Conservation (phyloP, 2,329 filamentous ascomycete genomes). For the Fusarium humuli region DNA sequence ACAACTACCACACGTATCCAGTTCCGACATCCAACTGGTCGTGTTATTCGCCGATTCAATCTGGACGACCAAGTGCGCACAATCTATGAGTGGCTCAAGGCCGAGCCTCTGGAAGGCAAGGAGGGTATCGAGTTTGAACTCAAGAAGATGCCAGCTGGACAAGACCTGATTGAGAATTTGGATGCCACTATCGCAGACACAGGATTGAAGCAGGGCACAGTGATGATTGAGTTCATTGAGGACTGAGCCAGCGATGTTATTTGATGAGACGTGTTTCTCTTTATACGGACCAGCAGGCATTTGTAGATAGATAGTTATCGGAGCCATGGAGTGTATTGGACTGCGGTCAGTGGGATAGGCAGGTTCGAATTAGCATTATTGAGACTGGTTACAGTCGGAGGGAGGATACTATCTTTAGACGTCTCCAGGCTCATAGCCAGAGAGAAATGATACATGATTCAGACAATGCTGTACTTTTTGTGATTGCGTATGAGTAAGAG, state of each 20-base stretch:
- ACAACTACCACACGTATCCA: slow-evolving; percentile 87
- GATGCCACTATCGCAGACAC: slow-evolving; percentile 82
- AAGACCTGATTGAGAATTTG: slow-evolving; percentile 82
- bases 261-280: slow-evolving; percentile 23
- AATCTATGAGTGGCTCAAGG: slow-evolving; percentile 97
- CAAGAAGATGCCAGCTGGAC: slow-evolving; percentile 80
- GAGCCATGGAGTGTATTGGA: slow-evolving; percentile 38
- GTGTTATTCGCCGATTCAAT: slow-evolving; percentile 87
- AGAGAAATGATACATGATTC: slow-evolving; percentile 19
- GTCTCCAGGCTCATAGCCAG: slow-evolving; percentile 13
- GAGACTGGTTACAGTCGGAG: slow-evolving; percentile 12
- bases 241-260: slow-evolving; percentile 49
- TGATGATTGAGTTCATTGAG: slow-evolving; percentile 93
- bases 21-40: slow-evolving; percentile 85
- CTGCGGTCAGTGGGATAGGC: slow-evolving; percentile 18
- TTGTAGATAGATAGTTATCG: slow-evolving; percentile 40
- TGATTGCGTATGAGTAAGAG: background rate
- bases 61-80: slow-evolving; percentile 80
- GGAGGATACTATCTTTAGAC: slow-evolving; percentile 38
- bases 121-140: slow-evolving; percentile 85
- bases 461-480: background rate
- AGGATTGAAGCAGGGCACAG: slow-evolving; percentile 89
- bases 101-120: slow-evolving; percentile 84
- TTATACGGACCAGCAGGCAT: slow-evolving; percentile 34
- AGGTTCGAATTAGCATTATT: slow-evolving; percentile 25